Percentiles rank a stretch among this genome's conserved stretches.
These are phyloP conservation scores for Adansonia digitata DNA, from an alignment of 345 rosid species.

Conservation along the genomic window DNA sequence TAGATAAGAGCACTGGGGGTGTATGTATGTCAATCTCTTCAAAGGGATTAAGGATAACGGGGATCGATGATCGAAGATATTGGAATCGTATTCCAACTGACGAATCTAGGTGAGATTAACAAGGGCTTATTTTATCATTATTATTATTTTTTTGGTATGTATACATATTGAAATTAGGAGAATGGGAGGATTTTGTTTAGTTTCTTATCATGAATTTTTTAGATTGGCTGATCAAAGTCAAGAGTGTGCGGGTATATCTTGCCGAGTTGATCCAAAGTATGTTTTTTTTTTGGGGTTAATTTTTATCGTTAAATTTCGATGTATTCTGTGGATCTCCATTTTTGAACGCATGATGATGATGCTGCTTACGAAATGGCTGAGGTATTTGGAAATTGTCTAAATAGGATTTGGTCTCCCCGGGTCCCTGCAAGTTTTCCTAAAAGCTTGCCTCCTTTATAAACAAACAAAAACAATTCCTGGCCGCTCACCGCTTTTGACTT, in stretches of 20 bases:
- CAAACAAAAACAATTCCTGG: not conserved
- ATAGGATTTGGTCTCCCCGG: not conserved
- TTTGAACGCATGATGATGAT: not conserved
- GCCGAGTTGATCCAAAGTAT: conserved; percentile 9
- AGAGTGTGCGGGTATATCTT: conserved; percentile 18
- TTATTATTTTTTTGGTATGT: not conserved
- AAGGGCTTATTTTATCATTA: not conserved
- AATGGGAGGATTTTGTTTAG: conserved; percentile 12
- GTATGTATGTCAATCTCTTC: conserved; percentile 63
- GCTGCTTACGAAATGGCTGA: not conserved
- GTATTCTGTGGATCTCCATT: not conserved
- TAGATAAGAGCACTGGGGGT: conserved; percentile 63
- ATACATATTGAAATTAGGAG: not conserved
- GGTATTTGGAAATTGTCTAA: not conserved
- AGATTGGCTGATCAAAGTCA: conserved; percentile 26
- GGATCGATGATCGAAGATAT: conserved; percentile 89
- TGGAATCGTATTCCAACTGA: conserved; percentile 79
- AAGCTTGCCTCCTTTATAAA: not conserved
- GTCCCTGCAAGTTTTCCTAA: not conserved
- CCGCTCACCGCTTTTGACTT: conserved; percentile 5
- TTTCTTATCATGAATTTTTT: conserved; percentile 21
- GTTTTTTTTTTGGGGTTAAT: conserved; percentile 13
- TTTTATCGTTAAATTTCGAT: not conserved
- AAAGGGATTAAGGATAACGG: conserved; percentile 67
- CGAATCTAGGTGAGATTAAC: conserved; percentile 78